Base-by-base conservation (phyloP, 2,329 filamentous ascomycete genomes). In the Colletotrichum filicis region DNA sequence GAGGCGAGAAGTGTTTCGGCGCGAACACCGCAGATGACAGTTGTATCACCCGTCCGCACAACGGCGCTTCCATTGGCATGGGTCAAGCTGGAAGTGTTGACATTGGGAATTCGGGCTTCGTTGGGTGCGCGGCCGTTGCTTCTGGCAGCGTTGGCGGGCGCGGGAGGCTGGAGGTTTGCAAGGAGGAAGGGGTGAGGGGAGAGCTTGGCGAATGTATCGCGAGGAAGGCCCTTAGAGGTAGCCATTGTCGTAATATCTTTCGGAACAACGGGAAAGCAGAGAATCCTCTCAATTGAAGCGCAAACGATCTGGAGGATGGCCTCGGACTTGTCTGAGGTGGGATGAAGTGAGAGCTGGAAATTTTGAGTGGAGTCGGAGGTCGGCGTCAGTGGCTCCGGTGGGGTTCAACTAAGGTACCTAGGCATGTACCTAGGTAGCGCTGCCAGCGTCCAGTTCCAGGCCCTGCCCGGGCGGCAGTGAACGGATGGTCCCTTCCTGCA, bases 41-140 rank as follows among this genome's bases (percentile, higher is more conserved):
- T 95, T 1, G 96, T 98, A 82, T 97, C 94, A 59, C 97, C 97
- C 64, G 94, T 87, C 46, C 97, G 91, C 62, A 98, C 93, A 0
- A 98, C 92, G 1, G 96, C 93, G 78, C 94, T 97, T 64, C 97
- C 97, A 80, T 97, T 92, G 68, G 95, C 93, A 82, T 99, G 95
- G 0, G 95, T 94, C 62, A 99, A 87, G 26, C 94, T 97, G 30
- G 94, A 93, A 0, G 91, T 91, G 82, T 98, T 97, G 77, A 97
- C 87, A 42, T 92, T 91, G n/a, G 93, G 91, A 26, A 87, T 82
- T 57, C 97, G 92, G 71, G 92, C 90, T 78, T 95, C 89, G 35
- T 89, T 85, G 7, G 94, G 90, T 2, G 87, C 83, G 76, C 97
- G 94, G 75, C 94, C 94, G 82, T 97, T 98, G 79, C 95, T 94